Evolutionary conservation across 768 basidiomycete genomes (phyloP), one percentile per base, ranked within the genome.

Genomic region (Collybiopsis luxurians): DNA sequence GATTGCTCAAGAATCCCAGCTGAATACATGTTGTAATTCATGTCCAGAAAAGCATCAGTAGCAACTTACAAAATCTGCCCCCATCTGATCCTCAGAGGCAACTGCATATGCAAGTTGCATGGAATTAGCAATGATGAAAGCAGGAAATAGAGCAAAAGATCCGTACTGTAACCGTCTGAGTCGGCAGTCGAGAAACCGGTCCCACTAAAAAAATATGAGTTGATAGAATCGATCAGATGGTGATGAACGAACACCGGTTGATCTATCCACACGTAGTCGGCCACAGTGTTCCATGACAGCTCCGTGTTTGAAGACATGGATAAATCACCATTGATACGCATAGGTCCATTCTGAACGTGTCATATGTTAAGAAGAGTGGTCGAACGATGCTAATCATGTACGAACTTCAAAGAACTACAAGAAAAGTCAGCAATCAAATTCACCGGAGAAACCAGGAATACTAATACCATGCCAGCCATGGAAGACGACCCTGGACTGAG

Each of bases 1-100:
- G 73, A 64, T 90, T 90, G 26, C 67, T 70, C 43, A 92, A 67
- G 67, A 90, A 90, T 15, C 85, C 86, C 73, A 90, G 80, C 89
- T 90, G 48, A 10, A 57, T 38, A 26, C 4, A 39, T 11, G 9
- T 30, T 21, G 9, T 4, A 9, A 12, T 31, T 15, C 42, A 28
- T 42, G 17, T 7, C 30, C n/a, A 10, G 10, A 11, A 21, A 7
- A 44, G 17, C 17, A 26, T 39, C 4, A 42, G 19, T 49, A 51
- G 6, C n/a, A 56, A 66, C 83, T 61, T 57, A 81, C 80, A 55
- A 82, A 82, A 62, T 81, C 80, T 49, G 67, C 61, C 2, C 79
- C 88, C 75, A 88, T 79, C 66, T 88, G 84, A 55, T 89, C 82
- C 67, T 89, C 86, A 53, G 83, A 78, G 31, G 72, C 70, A 58